phyloP scores from a whole-genome alignment of 2,329 filamentous ascomycete species.

The Pseudodiploospora longispora region DNA sequence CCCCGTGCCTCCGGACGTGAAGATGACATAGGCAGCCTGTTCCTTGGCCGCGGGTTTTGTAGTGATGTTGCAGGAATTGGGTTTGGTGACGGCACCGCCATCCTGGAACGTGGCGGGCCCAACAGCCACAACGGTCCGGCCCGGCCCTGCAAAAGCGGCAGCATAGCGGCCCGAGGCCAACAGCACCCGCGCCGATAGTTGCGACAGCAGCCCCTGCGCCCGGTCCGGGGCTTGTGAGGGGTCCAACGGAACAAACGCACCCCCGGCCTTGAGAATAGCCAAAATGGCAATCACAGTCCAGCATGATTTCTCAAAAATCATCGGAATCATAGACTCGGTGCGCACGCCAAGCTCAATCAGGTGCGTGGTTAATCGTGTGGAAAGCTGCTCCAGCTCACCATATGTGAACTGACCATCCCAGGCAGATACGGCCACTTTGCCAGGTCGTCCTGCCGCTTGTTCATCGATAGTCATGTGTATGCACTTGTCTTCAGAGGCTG shows the following conservation, averaged over 20 bases:
- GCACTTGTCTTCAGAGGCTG: neutral
- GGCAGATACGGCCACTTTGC: neutral
- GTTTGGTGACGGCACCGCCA: neutral
- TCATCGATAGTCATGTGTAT: neutral
- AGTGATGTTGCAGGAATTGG: neutral
- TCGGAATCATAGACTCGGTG: slow-evolving; percentile 1
- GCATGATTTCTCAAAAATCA: slow-evolving; percentile 13
- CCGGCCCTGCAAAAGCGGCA: neutral
- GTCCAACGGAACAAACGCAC: slow-evolving; percentile 16
- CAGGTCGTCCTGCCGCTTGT: neutral
- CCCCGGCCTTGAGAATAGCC: slow-evolving; percentile 17
- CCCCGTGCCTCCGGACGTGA: slow-evolving; percentile 43
- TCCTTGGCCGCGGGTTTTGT: neutral
- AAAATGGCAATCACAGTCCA: slow-evolving; percentile 17
- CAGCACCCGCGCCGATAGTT: slow-evolving; percentile 10
- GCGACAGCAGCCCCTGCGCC: slow-evolving; percentile 1
- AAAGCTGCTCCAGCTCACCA: neutral
- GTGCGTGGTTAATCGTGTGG: neutral
- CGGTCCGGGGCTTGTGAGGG: slow-evolving; percentile 11
- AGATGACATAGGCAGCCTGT: slow-evolving; percentile 30
- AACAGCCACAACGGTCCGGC: neutral
- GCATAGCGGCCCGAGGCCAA: slow-evolving; percentile 3
- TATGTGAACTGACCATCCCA: neutral
- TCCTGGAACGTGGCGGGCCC: neutral
- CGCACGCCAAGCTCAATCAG: slow-evolving; percentile 1